Evolutionary conservation across 2,329 filamentous ascomycete genomes (phyloP), one percentile per base, ranked within the genome.

Genomic region (Diaporthe helianthi): DNA sequence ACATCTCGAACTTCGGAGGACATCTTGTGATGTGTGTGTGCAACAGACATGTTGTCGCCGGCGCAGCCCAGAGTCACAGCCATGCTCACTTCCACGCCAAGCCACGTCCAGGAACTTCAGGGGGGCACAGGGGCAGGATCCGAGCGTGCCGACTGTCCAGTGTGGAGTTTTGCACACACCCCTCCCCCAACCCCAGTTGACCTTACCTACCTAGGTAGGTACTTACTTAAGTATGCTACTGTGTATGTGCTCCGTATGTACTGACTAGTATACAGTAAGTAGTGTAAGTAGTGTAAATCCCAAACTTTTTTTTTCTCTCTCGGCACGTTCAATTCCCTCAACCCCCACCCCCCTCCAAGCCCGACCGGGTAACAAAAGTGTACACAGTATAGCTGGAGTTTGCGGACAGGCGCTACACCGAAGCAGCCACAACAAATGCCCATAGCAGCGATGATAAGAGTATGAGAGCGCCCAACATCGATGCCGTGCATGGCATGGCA

Each of bases 321-420:
- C 58, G 58, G 58, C 44, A 63, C 58, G 58, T 49, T 63, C 44
- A 41, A 63, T 63, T 63, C 58, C 58, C 58, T 41, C 58, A n/a
- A n/a, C n/a, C n/a, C n/a, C n/a, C n/a, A n/a, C n/a, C n/a, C n/a
- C n/a, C n/a, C n/a, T n/a, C 58, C 58, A 41, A 61, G 58, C 41
- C 58, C 44, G 58, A 3, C 58, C 58, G 58, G 58, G 44, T 63
- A 49, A 19, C 58, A 63, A 41, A 47, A 41, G 58, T 61, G 58
- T 61, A 61, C 49, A 41, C 33, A 41, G 58, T 61, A 41, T 61
- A 61, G 58, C 58, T 61, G 58, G 47, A 61, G 58, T 61, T 61
- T 61, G 58, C 58, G 58, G 58, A 61, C 58, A 41, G 58, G 58
- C 58, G 47, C 58, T 61, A 61, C 58, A 19, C 58, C 17, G 12